A percentile compares a stretch with the other conserved stretches of the same genome.
These are phyloP conservation scores for Parathielavia appendiculata DNA, from an alignment of 495 filamentous ascomycete species.

Conservation along the genomic window DNA sequence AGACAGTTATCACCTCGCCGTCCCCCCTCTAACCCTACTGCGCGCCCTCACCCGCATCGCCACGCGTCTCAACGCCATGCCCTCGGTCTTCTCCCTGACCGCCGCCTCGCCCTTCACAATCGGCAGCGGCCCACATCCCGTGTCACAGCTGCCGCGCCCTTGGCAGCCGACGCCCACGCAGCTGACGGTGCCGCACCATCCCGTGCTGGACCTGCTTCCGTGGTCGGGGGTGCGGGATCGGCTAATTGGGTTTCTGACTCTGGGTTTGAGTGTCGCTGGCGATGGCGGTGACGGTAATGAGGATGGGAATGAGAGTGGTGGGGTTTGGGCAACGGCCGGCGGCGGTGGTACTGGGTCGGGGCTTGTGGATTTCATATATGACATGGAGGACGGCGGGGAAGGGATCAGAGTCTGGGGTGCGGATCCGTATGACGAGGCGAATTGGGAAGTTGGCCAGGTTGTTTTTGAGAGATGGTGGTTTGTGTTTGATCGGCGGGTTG, in stretches of 20 bases:
- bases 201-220: conserved; percentile 45
- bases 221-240: conserved; percentile 47
- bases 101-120: conserved; percentile 20
- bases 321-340: conserved; percentile 32
- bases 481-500: conserved; percentile 40
- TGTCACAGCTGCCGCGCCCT: conserved; percentile 18
- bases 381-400: conserved; percentile 47
- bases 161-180: conserved; percentile 31
- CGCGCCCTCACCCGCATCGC: conserved; percentile 26
- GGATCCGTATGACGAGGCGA: conserved; percentile 32
- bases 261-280: too few relatives aligned
- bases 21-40: conserved; percentile 28
- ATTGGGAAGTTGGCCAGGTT: conserved; percentile 47
- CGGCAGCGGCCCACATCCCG: conserved; percentile 11
- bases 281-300: too few relatives aligned
- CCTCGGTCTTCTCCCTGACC: conserved; percentile 21
- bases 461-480: conserved; percentile 51
- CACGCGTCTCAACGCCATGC: conserved; percentile 19
- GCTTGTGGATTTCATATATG: conserved; percentile 39
- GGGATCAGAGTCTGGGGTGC: conserved; percentile 37
- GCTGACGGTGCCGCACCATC: conserved; percentile 42
- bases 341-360: conserved; percentile 19
- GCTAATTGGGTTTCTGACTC: conserved; percentile 38
- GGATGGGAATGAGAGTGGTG: too few relatives aligned
- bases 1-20: conserved; percentile 32